Evolutionary conservation across 1,284 basidiomycete genomes (phyloP), one percentile per base, ranked within the genome.

Genomic region (Ustilago nuda): DNA sequence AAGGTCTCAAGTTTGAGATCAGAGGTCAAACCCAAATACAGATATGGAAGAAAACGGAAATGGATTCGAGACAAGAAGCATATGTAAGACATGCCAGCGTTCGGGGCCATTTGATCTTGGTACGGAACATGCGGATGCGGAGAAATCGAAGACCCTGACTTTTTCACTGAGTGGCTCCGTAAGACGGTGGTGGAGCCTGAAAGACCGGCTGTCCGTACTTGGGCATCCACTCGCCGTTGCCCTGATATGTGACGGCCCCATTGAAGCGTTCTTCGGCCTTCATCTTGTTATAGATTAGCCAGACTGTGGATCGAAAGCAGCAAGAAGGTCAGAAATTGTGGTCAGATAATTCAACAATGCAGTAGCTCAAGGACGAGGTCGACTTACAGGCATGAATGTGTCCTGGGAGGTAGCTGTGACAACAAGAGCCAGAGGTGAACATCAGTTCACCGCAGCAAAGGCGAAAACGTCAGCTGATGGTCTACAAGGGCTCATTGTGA

Each of bases 201-300:
- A 58, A 56, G 32, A 76, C 32, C 23, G 73, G 64, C 55, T 72
- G 62, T 33, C 45, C 57, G 41, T 66, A 61, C 41, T 66, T 66
- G 53, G 69, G 67, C 30, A 69, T 62, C 69, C 73, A 80, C 51
- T 78, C 73, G 58, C 76, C 79, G 61, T 80, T 80, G 57, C 78
- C 75, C 2, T 55, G 64, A 66, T 80, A 80, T 37, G 61, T 45
- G 43, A 80, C 69, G 17, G 68, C 72, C 32, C 59, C 64, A 50
- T 73, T 73, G 61, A 60, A 78, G 11, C 65, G 64, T 55, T 80
- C 79, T 56, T 80, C 79, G 55, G 79, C 76, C 56, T 78, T 72
- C 69, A 78, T 80, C 66, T 75, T 77, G 67, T 73, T 76, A 61
- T 68, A 79, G 65, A 79, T 73, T 6, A 76, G 71, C 70, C 70